Evolutionary conservation across 2,329 filamentous ascomycete species (phyloP).

Genomic region (Trichoderma polysporum): DNA sequence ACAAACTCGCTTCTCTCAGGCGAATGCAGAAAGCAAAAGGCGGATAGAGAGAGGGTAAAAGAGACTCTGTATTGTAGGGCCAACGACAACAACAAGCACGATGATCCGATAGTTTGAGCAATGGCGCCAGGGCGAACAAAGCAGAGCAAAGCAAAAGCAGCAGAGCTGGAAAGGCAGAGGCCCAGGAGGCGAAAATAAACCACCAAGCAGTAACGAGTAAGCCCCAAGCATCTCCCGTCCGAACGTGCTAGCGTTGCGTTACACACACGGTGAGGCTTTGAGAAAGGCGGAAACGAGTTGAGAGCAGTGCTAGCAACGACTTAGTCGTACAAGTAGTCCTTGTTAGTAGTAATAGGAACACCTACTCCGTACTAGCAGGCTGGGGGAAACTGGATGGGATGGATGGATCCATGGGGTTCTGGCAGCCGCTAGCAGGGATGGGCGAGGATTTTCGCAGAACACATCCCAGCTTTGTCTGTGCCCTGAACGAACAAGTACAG

Average conservation of each 20-base stretch:
- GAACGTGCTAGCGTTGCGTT: not conserved
- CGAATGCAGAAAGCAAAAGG: not conserved
- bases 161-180: not conserved
- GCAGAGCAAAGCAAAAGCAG: too few species aligned
- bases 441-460: not conserved
- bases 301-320: too few species aligned
- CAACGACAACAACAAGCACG: not conserved
- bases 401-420: not conserved
- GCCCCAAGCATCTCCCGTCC: not conserved
- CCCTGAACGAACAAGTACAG: not conserved
- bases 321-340: too few species aligned
- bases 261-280: constrained; percentile 4
- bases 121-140: not conserved
- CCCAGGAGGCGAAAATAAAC: not conserved
- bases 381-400: not conserved
- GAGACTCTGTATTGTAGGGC: not conserved
- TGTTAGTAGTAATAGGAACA: not conserved
- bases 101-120: not conserved
- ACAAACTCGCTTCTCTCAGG: too few species aligned
- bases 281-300: not conserved
- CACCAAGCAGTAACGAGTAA: not conserved
- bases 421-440: constrained; percentile 12
- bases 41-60: not conserved
- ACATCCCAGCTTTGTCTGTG: not conserved
- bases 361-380: not conserved